Percentiles rank a stretch among this genome's conserved stretches.
phyloP scores from a whole-genome alignment of 75 land plant species.

The Adiantum capillusveneris region DNA sequence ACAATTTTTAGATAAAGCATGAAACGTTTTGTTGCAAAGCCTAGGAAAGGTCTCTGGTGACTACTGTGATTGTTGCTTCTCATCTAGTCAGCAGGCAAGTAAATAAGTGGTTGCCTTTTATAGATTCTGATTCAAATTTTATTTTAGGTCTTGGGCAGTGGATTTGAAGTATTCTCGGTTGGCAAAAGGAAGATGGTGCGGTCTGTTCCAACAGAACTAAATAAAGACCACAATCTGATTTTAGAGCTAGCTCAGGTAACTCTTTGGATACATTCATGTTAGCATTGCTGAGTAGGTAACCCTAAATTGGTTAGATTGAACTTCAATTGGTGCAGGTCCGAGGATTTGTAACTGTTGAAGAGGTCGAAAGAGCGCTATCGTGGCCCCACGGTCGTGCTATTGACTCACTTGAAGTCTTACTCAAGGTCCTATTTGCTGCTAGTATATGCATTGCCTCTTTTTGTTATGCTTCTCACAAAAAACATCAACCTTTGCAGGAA shows the following conservation, averaged over 20 bases:
- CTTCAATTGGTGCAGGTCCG: conserved; percentile 34
- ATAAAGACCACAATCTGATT: conserved; percentile 94
- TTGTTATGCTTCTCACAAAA: not conserved
- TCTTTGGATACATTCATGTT: not conserved
- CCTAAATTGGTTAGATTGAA: not conserved
- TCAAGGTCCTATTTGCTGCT: conserved; percentile 36
- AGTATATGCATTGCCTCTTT: not conserved
- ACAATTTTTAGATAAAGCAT: too few relatives aligned
- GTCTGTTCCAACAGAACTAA: conserved; percentile 90
- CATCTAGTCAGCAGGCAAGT: too few relatives aligned
- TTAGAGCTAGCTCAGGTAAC: conserved; percentile 86
- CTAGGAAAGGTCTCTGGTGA: too few relatives aligned
- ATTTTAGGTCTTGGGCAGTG: conserved; percentile 86
- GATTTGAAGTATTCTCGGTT: conserved; percentile 80
- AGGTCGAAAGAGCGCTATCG: conserved; percentile 54
- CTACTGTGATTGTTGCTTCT: too few relatives aligned
- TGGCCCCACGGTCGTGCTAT: conserved; percentile 78
- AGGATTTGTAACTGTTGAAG: conserved; percentile 77
- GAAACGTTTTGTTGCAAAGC: too few relatives aligned
- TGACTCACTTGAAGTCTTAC: conserved; percentile 75
- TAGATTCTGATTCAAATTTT: too few relatives aligned
- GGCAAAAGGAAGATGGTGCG: conserved; percentile 78
- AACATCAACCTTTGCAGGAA: conserved; percentile 42
- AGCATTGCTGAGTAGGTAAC: not conserved
- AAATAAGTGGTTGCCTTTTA: too few relatives aligned